Conservation (phyloP, 768 basidiomycete species). For the Macrolepiota albuminosa region DNA sequence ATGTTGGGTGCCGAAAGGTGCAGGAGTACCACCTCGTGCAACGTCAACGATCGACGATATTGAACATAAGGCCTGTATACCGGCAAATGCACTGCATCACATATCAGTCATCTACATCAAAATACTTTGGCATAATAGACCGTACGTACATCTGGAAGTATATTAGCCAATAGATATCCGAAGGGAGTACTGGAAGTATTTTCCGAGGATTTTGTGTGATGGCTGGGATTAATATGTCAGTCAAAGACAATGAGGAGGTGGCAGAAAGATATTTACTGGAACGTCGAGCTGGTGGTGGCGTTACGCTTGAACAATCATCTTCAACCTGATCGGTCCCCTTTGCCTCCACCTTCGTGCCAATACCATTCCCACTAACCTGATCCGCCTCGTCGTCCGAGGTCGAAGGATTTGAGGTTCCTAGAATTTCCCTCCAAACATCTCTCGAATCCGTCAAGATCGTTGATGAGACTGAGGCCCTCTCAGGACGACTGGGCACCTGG, state of each 20-base stretch:
- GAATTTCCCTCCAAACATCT: neutral
- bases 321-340: neutral
- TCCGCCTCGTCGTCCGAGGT: neutral
- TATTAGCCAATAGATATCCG: conserved; percentile 47
- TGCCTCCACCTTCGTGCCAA: neutral
- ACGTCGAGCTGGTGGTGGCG: neutral
- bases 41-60: conserved; percentile 52
- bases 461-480: conserved; percentile 6
- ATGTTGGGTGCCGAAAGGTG: conserved; percentile 63
- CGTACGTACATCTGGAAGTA: conserved; percentile 53
- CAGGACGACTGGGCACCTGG: conserved; percentile 7
- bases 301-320: neutral
- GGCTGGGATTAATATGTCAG: neutral
- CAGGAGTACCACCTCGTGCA: conserved; percentile 32
- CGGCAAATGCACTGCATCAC: conserved; percentile 34
- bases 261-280: neutral
- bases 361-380: neutral
- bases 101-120: neutral
- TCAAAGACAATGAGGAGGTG: neutral
- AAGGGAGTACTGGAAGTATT: conserved; percentile 29
- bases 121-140: neutral
- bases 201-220: conserved; percentile 18
- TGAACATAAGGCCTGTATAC: conserved; percentile 42
- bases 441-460: neutral
- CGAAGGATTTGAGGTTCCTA: neutral